A percentile compares a stretch with the other conserved stretches of the same genome.
These are phyloP conservation scores for Rasamsonia emersonii DNA, from an alignment of 2,329 filamentous ascomycete species.

Conservation along the genomic window DNA sequence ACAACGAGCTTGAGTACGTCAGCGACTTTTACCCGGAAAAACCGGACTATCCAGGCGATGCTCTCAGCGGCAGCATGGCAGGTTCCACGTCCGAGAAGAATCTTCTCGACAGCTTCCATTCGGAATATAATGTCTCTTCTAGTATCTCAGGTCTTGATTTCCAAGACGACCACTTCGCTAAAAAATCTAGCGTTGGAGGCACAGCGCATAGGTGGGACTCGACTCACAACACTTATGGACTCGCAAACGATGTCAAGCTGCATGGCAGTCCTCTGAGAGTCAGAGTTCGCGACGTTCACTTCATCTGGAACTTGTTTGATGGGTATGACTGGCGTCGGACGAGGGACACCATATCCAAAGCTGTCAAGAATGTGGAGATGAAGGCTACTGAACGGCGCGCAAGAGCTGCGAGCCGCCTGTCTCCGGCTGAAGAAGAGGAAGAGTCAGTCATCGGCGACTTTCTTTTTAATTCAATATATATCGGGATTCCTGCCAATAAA, in stretches of 20 bases:
- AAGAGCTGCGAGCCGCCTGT: conserved; percentile 47
- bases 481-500: conserved; percentile 77
- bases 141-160: conserved; percentile 60
- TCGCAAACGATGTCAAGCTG: conserved; percentile 52
- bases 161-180: conserved; percentile 68
- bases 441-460: conserved; percentile 88
- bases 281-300: conserved; percentile 73
- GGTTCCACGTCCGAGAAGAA: conserved; percentile 31
- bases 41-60: conserved; percentile 30
- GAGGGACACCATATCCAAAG: conserved; percentile 74
- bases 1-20: conserved; percentile 42
- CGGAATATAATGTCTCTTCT: conserved; percentile 46
- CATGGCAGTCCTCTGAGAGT: conserved; percentile 65
- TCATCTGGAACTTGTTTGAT: conserved; percentile 97
- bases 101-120: conserved; percentile 44
- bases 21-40: conserved; percentile 47
- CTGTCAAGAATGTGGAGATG: conserved; percentile 77
- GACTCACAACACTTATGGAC: conserved; percentile 63
- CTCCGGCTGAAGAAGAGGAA: conserved; percentile 51
- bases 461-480: conserved; percentile 97
- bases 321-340: conserved; percentile 94
- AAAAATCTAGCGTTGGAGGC: conserved; percentile 51
- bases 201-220: conserved; percentile 76
- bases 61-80: conserved; percentile 34
- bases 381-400: conserved; percentile 68